Evolutionary conservation across 2,329 filamentous ascomycete genomes (phyloP).

Genomic region (Ascochyta fabae): DNA sequence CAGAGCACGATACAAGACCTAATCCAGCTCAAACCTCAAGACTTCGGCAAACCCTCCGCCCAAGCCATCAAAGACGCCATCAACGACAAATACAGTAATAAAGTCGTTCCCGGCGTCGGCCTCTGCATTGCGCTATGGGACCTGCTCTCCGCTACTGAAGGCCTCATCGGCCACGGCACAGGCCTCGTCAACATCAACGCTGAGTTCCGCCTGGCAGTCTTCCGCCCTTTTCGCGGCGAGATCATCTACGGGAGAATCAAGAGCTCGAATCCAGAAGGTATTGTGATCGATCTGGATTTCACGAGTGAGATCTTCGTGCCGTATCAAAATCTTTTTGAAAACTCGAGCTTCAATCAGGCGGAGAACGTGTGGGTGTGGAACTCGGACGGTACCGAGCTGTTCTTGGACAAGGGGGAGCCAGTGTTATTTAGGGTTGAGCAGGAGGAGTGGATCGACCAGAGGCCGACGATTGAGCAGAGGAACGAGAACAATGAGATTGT

Average conservation of each 20-base stretch:
- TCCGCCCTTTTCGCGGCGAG: constrained; percentile 94
- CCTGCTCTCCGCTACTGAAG: constrained; percentile 86
- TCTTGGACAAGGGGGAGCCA: constrained; percentile 88
- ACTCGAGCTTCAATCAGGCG: constrained; percentile 71
- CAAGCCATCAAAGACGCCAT: constrained; percentile 95
- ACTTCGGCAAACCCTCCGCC: constrained; percentile 82
- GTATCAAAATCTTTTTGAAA: constrained; percentile 48
- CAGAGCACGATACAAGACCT: constrained; percentile 94
- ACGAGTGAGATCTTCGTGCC: constrained; percentile 90
- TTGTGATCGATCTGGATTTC: constrained; percentile 84
- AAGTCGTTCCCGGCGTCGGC: constrained; percentile 94
- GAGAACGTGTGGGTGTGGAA: constrained; percentile 88
- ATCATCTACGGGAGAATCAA: constrained; percentile 86
- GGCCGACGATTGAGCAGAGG: constrained; percentile 76
- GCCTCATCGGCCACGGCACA: constrained; percentile 89
- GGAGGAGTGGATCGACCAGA: constrained; percentile 91
- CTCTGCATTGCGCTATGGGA: constrained; percentile 95
- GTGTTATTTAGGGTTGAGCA: constrained; percentile 85
- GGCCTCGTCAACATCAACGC: constrained; percentile 95
- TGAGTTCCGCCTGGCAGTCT: constrained; percentile 94
- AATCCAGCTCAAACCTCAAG: constrained; percentile 87
- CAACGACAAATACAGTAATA: constrained; percentile 96
- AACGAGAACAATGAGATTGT: constrained; percentile 67
- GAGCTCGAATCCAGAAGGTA: constrained; percentile 71
- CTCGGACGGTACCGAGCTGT: constrained; percentile 74